Conservation (phyloP, 805 yeast species). For the Candida parachauliodes region DNA sequence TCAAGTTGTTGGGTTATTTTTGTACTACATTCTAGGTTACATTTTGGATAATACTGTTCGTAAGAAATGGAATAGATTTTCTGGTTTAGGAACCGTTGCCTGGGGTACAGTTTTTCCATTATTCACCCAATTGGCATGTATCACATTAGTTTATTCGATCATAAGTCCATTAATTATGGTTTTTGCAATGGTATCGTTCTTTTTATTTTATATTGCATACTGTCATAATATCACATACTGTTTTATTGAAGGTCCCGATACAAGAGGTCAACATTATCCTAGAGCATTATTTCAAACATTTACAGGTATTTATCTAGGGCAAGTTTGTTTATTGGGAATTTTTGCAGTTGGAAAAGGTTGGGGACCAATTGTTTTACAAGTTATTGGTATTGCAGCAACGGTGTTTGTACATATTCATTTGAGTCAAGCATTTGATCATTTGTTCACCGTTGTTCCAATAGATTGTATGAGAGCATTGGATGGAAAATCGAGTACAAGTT, state of each 20-base stretch:
- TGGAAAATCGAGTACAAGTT: conserved; percentile 62
- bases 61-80: conserved; percentile 62
- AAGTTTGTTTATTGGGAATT: conserved; percentile 79
- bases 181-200: conserved; percentile 70
- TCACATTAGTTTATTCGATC: conserved; percentile 62
- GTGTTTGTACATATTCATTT: conserved; percentile 65
- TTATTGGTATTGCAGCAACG: conserved; percentile 61
- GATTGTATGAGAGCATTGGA: conserved; percentile 77
- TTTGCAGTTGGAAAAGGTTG: conserved; percentile 90
- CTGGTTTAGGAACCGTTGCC: conserved; percentile 45
- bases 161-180: conserved; percentile 80
- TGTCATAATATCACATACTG: conserved; percentile 75
- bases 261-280: conserved; percentile 81
- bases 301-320: conserved; percentile 84
- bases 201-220: conserved; percentile 71
- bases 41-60: conserved; percentile 62
- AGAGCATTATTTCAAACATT: conserved; percentile 85
- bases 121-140: conserved; percentile 67
- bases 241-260: conserved; percentile 61
- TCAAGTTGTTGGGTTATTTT: conserved; percentile 56
- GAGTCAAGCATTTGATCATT: conserved; percentile 60
- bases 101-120: conserved; percentile 84
- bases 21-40: conserved; percentile 56
- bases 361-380: conserved; percentile 86
- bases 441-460: conserved; percentile 58